phyloP scores from a whole-genome alignment of 176 grass and related monocot genomes.

The Raddia distichophylla region DNA sequence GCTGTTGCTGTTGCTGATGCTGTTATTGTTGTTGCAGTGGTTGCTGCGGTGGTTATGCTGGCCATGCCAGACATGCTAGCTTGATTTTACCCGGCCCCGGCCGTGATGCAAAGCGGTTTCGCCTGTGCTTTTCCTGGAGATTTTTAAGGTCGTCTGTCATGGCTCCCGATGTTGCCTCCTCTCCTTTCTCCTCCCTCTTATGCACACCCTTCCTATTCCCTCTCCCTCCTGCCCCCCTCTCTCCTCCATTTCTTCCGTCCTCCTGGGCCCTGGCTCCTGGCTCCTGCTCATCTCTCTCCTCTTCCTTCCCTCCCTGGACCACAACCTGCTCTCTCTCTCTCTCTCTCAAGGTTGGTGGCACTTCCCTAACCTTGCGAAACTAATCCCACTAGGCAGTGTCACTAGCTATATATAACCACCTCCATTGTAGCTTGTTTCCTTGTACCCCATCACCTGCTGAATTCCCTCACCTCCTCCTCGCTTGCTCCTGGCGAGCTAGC shows the following conservation, averaged over 20 bases:
- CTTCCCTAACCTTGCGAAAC: slow-evolving; percentile 71
- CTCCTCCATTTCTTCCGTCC: not conserved
- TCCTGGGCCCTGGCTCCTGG: too few species aligned
- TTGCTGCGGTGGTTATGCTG: slow-evolving; percentile 47
- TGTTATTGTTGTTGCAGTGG: slow-evolving; percentile 31
- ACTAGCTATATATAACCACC: slow-evolving; percentile 71
- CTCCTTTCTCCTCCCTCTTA: slow-evolving; percentile 38
- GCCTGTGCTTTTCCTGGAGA: slow-evolving; percentile 66
- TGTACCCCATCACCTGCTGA: slow-evolving; percentile 46
- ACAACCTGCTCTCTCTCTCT: slow-evolving; percentile 15
- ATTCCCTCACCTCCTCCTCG: slow-evolving; percentile 23
- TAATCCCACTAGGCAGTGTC: slow-evolving; percentile 62
- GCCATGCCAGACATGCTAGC: slow-evolving; percentile 35
- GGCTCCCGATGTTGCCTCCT: slow-evolving; percentile 50
- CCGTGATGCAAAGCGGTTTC: slow-evolving; percentile 47
- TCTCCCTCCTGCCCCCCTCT: not conserved
- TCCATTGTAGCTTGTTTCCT: slow-evolving; percentile 65
- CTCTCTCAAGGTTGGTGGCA: slow-evolving; percentile 80
- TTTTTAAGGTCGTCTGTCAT: slow-evolving; percentile 87
- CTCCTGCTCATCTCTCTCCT: not conserved
- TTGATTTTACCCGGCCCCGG: slow-evolving; percentile 18
- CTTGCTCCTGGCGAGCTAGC: not conserved
- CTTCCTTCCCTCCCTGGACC: slow-evolving; percentile 3
- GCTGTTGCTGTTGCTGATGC: slow-evolving; percentile 47
- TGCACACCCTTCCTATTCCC: not conserved